Percentiles rank a stretch among this genome's conserved stretches.
Evolutionary conservation across 768 basidiomycete species (phyloP).

Genomic region (Kwoniella heveanensis): DNA sequence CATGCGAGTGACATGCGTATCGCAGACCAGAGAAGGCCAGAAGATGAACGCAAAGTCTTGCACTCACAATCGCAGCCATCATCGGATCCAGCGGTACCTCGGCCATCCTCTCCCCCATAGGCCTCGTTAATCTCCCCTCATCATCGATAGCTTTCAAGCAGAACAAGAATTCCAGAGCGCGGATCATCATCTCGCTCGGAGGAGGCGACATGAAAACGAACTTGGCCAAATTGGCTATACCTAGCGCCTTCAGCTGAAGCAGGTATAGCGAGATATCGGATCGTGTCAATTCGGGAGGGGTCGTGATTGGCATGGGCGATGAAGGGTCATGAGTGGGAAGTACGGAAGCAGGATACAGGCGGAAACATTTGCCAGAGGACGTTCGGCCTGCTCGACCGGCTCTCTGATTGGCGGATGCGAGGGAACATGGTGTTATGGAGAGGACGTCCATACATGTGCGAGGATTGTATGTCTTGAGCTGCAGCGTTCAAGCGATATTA

Average conservation of each 20-base stretch:
- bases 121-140: slow-evolving; percentile 73
- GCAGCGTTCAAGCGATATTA: slow-evolving; percentile 3
- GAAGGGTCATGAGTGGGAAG: slow-evolving; percentile 58
- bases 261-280: slow-evolving; percentile 89
- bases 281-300: slow-evolving; percentile 86
- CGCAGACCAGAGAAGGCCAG: too few species aligned
- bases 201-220: slow-evolving; percentile 94
- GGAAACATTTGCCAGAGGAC: slow-evolving; percentile 85
- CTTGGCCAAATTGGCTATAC: slow-evolving; percentile 85
- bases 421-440: slow-evolving; percentile 76
- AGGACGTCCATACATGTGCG: slow-evolving; percentile 81
- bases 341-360: slow-evolving; percentile 73
- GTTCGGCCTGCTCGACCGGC: slow-evolving; percentile 95
- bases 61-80: slow-evolving; percentile 85
- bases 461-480: slow-evolving; percentile 91
- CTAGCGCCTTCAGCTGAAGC: slow-evolving; percentile 89
- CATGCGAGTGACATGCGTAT: too few species aligned
- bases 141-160: slow-evolving; percentile 77
- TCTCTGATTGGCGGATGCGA: slow-evolving; percentile 87
- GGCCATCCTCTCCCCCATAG: slow-evolving; percentile 79
- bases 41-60: too few species aligned
- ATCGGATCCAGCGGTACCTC: slow-evolving; percentile 93
- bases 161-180: slow-evolving; percentile 81
- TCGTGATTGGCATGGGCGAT: slow-evolving; percentile 64
- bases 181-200: slow-evolving; percentile 77